Evolutionary conservation across 441 rosid genomes (phyloP), one percentile per base, ranked within the genome.

Genomic region (Erodium texanum): DNA sequence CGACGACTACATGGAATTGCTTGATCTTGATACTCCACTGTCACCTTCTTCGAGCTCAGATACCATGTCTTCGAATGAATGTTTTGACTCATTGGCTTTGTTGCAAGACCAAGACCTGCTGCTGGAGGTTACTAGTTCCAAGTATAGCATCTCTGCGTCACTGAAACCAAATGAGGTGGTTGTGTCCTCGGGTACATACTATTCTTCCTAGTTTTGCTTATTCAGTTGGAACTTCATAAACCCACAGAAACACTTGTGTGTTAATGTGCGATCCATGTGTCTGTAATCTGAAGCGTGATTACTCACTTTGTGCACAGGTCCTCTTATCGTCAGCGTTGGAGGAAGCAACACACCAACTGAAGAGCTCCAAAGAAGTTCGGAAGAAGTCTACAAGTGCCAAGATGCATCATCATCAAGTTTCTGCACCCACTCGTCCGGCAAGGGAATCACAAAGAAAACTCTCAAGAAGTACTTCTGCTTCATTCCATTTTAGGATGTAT

Each of bases 1-100:
- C 1, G 86, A 74, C 23, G 79, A 78, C 72, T 87, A 16, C 79
- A 43, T 87, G 75, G 90, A 85, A 72, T 32, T 84, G 75, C 29
- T 0, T 1, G 93, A 87, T 77, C 86, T 87, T 56, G 79, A 64
- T 20, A 66, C 7, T 54, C 86, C 80, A 19, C 67, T 15, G 62
- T 82, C 84, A 0, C 69, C 77, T 62, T 76, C 85, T 38, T 87
- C 89, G 1, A 77, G 84, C 75, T 85, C 89, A 2, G 85, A 77
- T 27, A 81, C 84, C 71, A 61, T 78, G 73, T 85, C 89, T 41
- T 85, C 90, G 0, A 73, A 71, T 64, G 86, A 78, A 69, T 77
- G 56, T 68, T 87, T 82, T 61, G 89, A 85, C 61, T 45, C 83
- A 6, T 10, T 34, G 34, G 84, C 79, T 43, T 68, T 81, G 24